phyloP scores from a whole-genome alignment of 495 filamentous ascomycete species.

The Recurvomyces mirabilis region DNA sequence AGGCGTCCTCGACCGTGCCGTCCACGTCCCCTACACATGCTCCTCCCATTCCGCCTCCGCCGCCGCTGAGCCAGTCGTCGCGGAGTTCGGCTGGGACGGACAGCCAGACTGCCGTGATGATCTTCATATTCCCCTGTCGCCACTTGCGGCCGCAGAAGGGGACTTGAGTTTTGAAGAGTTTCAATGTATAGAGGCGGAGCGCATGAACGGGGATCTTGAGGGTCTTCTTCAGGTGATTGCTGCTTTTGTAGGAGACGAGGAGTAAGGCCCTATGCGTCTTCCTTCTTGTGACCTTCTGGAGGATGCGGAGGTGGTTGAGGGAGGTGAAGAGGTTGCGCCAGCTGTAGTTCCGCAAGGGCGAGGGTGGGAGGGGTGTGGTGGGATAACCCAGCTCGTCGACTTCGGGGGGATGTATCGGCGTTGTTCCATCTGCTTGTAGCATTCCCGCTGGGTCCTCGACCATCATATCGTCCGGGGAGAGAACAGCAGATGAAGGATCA shows the following conservation, averaged over 20 bases:
- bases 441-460: constrained; percentile 3
- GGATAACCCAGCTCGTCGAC: constrained; percentile 85
- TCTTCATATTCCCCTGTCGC: constrained; percentile 95
- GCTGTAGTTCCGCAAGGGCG: constrained; percentile 80
- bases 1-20: constrained; percentile 78
- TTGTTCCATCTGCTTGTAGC: neutral
- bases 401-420: constrained; percentile 55
- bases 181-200: constrained; percentile 86
- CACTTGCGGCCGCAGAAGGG: constrained; percentile 97
- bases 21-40: constrained; percentile 57
- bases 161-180: constrained; percentile 95
- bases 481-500: neutral
- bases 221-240: constrained; percentile 74
- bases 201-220: constrained; percentile 82
- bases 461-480: neutral
- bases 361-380: constrained; percentile 43
- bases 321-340: constrained; percentile 87
- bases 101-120: constrained; percentile 92
- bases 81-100: constrained; percentile 85
- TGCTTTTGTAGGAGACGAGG: constrained; percentile 88
- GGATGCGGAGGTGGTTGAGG: constrained; percentile 86
- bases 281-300: constrained; percentile 92
- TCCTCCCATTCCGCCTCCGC: constrained; percentile 26
- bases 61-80: constrained; percentile 89
- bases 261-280: constrained; percentile 90